Evolutionary conservation across 208 protist genomes (phyloP).

Genomic region (Acanthamoeba castellanii): DNA sequence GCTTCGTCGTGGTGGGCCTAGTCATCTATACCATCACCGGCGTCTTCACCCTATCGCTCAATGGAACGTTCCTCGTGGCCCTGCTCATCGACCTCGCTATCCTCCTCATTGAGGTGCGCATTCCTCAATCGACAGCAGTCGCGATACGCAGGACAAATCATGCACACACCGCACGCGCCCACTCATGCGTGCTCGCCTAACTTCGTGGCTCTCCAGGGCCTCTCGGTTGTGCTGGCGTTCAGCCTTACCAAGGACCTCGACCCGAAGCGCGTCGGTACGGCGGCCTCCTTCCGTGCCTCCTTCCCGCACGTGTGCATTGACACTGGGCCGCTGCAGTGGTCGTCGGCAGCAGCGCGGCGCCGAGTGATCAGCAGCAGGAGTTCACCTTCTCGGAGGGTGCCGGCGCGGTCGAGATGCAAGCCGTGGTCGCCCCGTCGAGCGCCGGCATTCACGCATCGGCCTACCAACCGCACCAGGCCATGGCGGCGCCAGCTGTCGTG

Average conservation of each 20-base stretch:
- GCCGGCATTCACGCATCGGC: neutral
- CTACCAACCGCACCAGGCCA: neutral
- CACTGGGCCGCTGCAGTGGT: neutral
- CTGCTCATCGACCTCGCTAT: neutral
- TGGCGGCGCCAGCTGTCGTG: neutral
- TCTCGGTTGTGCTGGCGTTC: neutral
- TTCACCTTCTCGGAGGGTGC: neutral
- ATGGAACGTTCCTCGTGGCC: neutral
- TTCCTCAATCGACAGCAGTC: neutral
- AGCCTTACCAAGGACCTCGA: conserved; percentile 21
- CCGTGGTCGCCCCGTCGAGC: neutral
- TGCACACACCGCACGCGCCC: no score
- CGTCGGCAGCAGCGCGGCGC: neutral
- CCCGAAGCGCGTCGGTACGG: neutral
- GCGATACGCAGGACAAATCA: no score
- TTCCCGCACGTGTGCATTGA: neutral
- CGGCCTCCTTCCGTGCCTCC: neutral
- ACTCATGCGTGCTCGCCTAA: no score
- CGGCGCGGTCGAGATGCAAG: neutral
- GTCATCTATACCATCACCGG: neutral
- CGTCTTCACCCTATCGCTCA: neutral
- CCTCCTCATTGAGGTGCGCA: neutral
- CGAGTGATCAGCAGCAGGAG: neutral
- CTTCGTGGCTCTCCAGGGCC: neutral
- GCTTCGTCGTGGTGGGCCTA: neutral